Base-by-base conservation (phyloP, 2,329 filamentous ascomycete species). In the Epichloe baconii region DNA sequence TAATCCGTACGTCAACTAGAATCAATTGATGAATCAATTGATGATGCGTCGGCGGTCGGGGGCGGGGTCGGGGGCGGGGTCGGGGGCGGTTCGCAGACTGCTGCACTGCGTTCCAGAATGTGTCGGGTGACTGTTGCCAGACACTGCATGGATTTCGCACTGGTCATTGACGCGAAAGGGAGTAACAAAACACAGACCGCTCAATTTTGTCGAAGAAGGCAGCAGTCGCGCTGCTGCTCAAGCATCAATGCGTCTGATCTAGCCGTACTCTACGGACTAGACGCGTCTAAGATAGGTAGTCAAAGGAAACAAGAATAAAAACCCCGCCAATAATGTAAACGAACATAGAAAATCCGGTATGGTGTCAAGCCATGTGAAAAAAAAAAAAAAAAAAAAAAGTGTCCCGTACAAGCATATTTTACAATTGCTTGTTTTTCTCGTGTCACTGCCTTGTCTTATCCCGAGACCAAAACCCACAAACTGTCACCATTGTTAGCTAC, bases 391-490 rank as follows among this genome's bases (percentile, higher is more conserved):
- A 23, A 23, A 26, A 21, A 49, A 14, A 10, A 14, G 19, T 36
- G 5, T 19, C 15, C n/a, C 31, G 8, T 10, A 12, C n/a, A 19
- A 42, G 40, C 17, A 42, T 11, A 23, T 4, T 42, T 4, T 42
- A 23, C 40, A 42, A 19, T 23, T 17, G 8, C 4, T 44, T 43
- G 34, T 19, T 42, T 36, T 36, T 34, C 15, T 42, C 38, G 11
- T 17, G 40, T 40, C 5, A 14, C 45, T 12, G 14, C 2, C 14
- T n/a, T n/a, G 11, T 15, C 31, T 56, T 63, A 68, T 14, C 66
- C 66, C 8, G 67, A 69, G 43, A 70, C 66, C 52, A 70, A 56
- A 47, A 70, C 67, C 67, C 67, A 70, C 41, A 70, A 61, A 54
- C 67, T 70, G 52, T 35, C 45, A 19, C 26, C 5, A 34, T 34